Percentiles rank a stretch among this genome's conserved stretches.
These are phyloP conservation scores for Leccinum huronense DNA, from an alignment of 1,284 basidiomycete species.

Conservation along the genomic window DNA sequence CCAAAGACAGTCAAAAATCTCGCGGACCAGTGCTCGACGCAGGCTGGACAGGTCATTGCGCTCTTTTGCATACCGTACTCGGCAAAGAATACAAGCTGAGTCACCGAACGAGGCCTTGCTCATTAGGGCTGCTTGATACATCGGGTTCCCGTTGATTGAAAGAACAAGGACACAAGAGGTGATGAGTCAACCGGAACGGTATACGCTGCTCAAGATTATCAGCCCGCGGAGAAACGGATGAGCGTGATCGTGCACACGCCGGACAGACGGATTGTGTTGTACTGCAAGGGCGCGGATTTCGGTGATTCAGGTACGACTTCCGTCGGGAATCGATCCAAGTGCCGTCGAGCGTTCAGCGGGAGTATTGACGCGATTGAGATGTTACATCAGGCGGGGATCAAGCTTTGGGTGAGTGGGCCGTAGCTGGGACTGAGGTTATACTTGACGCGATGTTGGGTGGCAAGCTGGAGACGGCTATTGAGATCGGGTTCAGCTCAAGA, in stretches of 20 bases:
- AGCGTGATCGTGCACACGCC: conserved; percentile 84
- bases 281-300: conserved; percentile 98
- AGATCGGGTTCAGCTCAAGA: conserved; percentile 90
- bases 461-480: conserved; percentile 98
- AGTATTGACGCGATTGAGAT: conserved; percentile 87
- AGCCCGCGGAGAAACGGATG: conserved; percentile 84
- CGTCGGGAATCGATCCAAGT: conserved; percentile 66
- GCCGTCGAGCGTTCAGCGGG: conserved; percentile 80
- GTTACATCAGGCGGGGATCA: conserved; percentile 92
- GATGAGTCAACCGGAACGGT: conserved; percentile 83
- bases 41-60: conserved; percentile 69
- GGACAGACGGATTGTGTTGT: conserved; percentile 78
- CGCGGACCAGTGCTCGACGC: conserved; percentile 56
- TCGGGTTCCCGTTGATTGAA: conserved; percentile 89
- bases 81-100: conserved; percentile 93
- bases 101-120: conserved; percentile 94
- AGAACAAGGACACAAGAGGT: conserved; percentile 78
- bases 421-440: too few species aligned
- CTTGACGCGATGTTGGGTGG: conserved; percentile 55
- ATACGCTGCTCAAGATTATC: conserved; percentile 57
- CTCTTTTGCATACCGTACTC: conserved; percentile 92
- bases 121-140: too few species aligned
- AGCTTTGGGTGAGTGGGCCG: conserved; percentile 71
- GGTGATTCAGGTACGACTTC: conserved; percentile 87
- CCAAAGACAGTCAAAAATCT: conserved; percentile 81